Percentiles rank a stretch among this genome's conserved stretches.
Evolutionary conservation across 441 rosid species (phyloP).

Genomic region (Populus hybrid): DNA sequence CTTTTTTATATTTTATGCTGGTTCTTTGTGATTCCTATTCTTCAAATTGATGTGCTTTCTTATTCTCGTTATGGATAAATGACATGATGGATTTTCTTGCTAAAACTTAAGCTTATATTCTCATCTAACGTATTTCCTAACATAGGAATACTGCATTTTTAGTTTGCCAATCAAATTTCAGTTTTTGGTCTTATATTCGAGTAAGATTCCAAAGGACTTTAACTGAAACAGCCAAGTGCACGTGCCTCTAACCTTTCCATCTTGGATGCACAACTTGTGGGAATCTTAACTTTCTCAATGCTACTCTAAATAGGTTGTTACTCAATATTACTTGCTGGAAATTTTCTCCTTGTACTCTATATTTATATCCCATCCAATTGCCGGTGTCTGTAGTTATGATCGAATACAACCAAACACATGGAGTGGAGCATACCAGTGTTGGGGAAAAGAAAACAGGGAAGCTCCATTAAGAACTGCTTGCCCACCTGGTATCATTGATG

Average conservation of each 20-base stretch:
- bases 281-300: not conserved
- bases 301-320: too few relatives aligned
- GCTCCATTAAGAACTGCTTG: constrained; percentile 83
- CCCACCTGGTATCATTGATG: constrained; percentile 79
- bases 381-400: constrained; percentile 58
- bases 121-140: not conserved
- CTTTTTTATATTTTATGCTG: not conserved
- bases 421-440: constrained; percentile 94
- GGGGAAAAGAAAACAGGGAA: constrained; percentile 97
- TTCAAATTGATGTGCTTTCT: not conserved
- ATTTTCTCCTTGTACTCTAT: not conserved
- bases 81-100: not conserved
- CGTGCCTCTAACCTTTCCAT: not conserved
- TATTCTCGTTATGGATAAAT: not conserved
- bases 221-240: not conserved
- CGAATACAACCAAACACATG: constrained; percentile 88
- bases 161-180: not conserved
- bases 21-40: not conserved
- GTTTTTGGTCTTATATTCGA: not conserved
- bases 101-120: not conserved
- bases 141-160: not conserved
- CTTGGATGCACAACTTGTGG: not conserved
- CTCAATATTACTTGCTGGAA: not conserved
- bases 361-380: not conserved
- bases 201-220: not conserved